Evolutionary conservation across 2,329 filamentous ascomycete species (phyloP), one percentile per base, ranked within the genome.

Genomic region (Calonectria pauciramosa): DNA sequence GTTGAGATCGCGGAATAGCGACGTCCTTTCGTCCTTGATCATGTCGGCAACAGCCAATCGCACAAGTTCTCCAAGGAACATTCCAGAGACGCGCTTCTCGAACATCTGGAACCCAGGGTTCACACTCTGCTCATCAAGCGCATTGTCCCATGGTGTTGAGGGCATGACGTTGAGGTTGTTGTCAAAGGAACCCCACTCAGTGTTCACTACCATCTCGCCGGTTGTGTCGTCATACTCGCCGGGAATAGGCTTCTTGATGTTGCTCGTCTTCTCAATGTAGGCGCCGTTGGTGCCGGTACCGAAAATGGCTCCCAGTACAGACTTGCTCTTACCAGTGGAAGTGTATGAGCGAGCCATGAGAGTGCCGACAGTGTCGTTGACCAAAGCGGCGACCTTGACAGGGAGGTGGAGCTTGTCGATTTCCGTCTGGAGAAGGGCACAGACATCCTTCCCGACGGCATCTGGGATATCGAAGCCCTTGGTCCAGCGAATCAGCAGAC

Each of bases 381-480:
- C 96, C 73, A 99, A 90, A 18, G 97, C 97, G 14, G 96, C 95
- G n/a, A 99, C 97, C 82, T 94, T 95, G 74, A 99, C 96, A 0
- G 97, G 97, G 9, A 99, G 91, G 74, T 92, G 89, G 49, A 98
- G 91, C 75, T 92, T 92, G 86, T 99, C 95, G 81, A 99, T 96
- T 85, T 98, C 97, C 26, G 88, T 88, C 86, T 99, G 97, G 44
- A 99, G 90, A 76, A 99, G 88, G 52, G 92, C 93, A 85, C 97
- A 99, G 38, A 99, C 96, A 84, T 99, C 97, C 86, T 98, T 94
- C 80, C 96, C 97, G 73, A 99, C 86, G 1, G 96, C 95, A 83
- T 99, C 97, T n/a, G 93, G 91, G 79, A 99, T 99, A 83, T 99
- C 95, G 84, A 98, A 99, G 68, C 97, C 97, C 88, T 99, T 99